Evolutionary conservation across 495 filamentous ascomycete species (phyloP), one percentile per base, ranked within the genome.

Genomic region (Massariosphaeria phaeospora): DNA sequence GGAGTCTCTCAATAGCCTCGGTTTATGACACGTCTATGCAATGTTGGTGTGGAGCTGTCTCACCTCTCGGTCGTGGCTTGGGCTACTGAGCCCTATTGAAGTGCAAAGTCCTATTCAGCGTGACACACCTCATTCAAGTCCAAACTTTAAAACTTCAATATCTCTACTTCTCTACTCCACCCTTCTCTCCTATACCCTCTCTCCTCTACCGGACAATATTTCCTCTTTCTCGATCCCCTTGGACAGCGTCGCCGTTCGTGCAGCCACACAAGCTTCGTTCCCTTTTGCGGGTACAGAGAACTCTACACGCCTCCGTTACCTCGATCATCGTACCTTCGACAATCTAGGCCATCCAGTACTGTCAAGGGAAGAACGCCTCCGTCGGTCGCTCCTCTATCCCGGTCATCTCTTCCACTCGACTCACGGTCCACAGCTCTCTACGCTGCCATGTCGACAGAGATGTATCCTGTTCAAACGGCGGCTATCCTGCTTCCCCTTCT

Each of bases 401-500:
- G 24, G 15, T 21, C 38, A 40, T 21, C 6, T 21, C 38, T 18
- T 21, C 15, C n/a, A n/a, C n/a, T n/a, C n/a, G n/a, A n/a, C 18
- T 40, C 15, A 40, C 38, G 24, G 6, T 17, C n/a, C 20, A 9
- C 35, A 38, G 20, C 9, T 40, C 15, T 3, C 24, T 40, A 40
- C 18, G 2, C 10, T 10, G 24, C 3, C 29, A 46, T 47, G 30
- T 27, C 21, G 23, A 36, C 30, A 3, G 21, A 39, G n/a, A 1
- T 13, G 17, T 54, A 58, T 17, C 40, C 39, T 2, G 38, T 46
- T 18, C 52, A 54, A 31, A 12, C 55, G 21, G 34, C 21, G 10
- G 67, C 63, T 13, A 54, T 71, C 50, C 4, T 68, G 31, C 58
- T 73, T 18, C 58, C 71, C 2, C 33, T 80, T 12, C 68, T 91